Conservation (phyloP, 179 eudicot species). For the Silene noctiflora region DNA sequence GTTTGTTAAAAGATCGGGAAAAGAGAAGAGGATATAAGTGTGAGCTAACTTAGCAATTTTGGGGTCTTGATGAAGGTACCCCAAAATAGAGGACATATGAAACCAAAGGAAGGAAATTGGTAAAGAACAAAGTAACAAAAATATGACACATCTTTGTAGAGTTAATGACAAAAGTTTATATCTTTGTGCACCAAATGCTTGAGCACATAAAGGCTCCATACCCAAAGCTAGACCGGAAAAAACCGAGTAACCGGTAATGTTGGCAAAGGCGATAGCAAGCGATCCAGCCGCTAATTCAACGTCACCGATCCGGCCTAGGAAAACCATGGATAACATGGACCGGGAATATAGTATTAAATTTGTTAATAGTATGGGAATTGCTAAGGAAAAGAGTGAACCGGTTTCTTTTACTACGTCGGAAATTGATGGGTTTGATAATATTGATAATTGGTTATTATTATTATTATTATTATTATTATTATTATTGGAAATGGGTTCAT, state of each 20-base stretch:
- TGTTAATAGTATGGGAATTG: constrained; percentile 67
- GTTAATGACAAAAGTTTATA: constrained; percentile 66
- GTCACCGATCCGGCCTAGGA: constrained; percentile 74
- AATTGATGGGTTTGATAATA: constrained; percentile 16
- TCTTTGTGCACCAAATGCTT: constrained; percentile 71
- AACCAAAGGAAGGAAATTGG: constrained; percentile 73
- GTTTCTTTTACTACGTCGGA: constrained; percentile 40
- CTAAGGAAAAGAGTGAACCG: constrained; percentile 37
- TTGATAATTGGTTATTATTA: not conserved
- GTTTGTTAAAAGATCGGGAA: constrained; percentile 68
- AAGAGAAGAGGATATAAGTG: constrained; percentile 50
- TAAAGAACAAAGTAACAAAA: constrained; percentile 44
- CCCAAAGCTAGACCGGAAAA: constrained; percentile 76
- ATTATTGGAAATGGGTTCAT: not conserved
- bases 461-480: not conserved
- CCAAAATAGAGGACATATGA: constrained; percentile 39
- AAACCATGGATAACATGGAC: constrained; percentile 73
- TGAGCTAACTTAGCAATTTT: constrained; percentile 48
- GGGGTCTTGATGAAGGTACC: constrained; percentile 47
- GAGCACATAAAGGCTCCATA: constrained; percentile 84
- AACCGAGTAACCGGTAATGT: constrained; percentile 80
- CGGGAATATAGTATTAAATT: constrained; percentile 69
- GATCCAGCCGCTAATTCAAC: constrained; percentile 73
- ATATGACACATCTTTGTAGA: constrained; percentile 64
- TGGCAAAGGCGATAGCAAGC: constrained; percentile 82